Base-by-base conservation (phyloP, 2,329 filamentous ascomycete genomes). In the Cryphonectria parasitica region DNA sequence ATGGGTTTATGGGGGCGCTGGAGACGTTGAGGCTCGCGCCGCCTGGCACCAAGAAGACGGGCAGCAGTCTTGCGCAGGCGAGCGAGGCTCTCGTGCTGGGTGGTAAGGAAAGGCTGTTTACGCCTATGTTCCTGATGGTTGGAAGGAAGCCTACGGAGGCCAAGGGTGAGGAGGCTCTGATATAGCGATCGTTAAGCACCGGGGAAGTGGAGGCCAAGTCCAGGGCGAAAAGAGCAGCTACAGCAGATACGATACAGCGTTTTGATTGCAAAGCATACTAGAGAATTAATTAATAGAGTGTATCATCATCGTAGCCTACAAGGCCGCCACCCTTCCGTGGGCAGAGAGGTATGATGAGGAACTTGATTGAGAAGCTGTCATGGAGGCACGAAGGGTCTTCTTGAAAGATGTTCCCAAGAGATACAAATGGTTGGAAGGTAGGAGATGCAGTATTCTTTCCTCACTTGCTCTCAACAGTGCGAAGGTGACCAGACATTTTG, bases 41-140 rank as follows among this genome's bases (percentile, higher is more conserved):
- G 22, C 81, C 79, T 72, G 92, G 92, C 31, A 92, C 91, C 22
- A 89, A 91, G 79, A 93, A 93, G 86, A 93, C 91, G 6, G 92
- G 91, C 7, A 89, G 94, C 82, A 91, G 89, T 75, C 80, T 94
- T 75, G 91, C 89, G 1, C 76, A 88, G 73, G 92, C 90, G 2
- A 69, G 63, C 2, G 69, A 71, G 65, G 71, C 71, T 1, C 64
- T 72, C n/a, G 71, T 72, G 0, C 28, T 71, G 49, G 71, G 71
- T 25, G 71, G 71, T 1, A 72, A 71, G 62, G 63, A 72, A 45
- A 69, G 58, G 54, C 39, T 72, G 22, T 72, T 72, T 22, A 72
- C 71, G 4, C 71, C 71, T 2, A 72, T 72, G 71, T 71, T 71
- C 58, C 31, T 72, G 45, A 72, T 72, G 71, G 71, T 72, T 15